These are phyloP conservation scores for Nadsonia commutata DNA, from an alignment of 1,139 yeast species.

Conservation along the genomic window DNA sequence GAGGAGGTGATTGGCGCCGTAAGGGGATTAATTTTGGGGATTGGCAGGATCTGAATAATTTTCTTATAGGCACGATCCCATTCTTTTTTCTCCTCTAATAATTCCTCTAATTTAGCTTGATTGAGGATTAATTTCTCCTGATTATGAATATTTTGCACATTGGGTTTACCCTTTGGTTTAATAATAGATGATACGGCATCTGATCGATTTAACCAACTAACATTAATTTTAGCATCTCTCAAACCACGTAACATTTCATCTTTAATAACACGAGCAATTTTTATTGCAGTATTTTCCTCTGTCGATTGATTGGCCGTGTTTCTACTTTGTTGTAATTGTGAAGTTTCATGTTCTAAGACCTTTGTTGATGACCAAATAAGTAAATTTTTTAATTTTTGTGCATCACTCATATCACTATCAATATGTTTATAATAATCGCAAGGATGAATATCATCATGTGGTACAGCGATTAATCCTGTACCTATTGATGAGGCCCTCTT, in stretches of 20 bases:
- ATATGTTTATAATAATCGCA: conserved; percentile 48
- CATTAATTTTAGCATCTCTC: conserved; percentile 40
- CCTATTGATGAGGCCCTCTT: conserved; percentile 64
- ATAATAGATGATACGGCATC: conserved; percentile 18
- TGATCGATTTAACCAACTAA: conserved; percentile 50
- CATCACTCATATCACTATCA: conserved; percentile 50
- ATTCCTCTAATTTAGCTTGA: conserved; percentile 29
- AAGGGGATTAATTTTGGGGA: background rate
- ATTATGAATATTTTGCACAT: conserved; percentile 43
- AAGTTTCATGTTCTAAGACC: conserved; percentile 25
- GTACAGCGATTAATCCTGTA: conserved; percentile 53
- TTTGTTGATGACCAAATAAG: conserved; percentile 56
- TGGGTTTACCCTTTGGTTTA: conserved; percentile 25
- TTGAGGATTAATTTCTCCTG: conserved; percentile 32
- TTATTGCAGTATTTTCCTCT: conserved; percentile 17
- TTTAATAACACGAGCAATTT: conserved; percentile 43
- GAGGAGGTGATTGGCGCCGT: background rate
- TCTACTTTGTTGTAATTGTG: conserved; percentile 18
- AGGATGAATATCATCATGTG: conserved; percentile 48
- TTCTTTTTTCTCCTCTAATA: conserved; percentile 33
- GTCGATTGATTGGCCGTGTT: conserved; percentile 14
- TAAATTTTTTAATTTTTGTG: conserved; percentile 57
- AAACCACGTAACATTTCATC: conserved; percentile 50
- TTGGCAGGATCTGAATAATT: background rate
- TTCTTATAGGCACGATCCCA: conserved; percentile 26